Conservation (phyloP, 257 asterid genomes). For the Solanum dulcamara region DNA sequence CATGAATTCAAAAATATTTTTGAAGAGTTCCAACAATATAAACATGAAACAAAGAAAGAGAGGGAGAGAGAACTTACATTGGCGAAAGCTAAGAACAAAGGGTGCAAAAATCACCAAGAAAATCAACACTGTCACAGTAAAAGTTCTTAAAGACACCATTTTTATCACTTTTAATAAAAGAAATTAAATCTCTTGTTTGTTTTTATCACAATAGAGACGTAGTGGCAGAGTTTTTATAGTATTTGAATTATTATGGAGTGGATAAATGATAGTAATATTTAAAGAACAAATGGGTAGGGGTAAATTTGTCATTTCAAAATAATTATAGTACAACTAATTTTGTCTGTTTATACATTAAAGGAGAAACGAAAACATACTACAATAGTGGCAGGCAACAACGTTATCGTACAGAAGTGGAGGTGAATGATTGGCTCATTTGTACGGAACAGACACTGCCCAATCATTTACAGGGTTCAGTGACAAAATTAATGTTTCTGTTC, state of each 20-base stretch:
- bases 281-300: neutral
- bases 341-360: neutral
- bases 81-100: neutral
- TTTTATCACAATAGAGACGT: neutral
- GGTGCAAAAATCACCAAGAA: neutral
- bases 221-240: neutral
- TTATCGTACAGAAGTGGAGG: neutral
- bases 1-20: neutral
- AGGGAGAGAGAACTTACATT: neutral
- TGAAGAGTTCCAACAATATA: too few relatives aligned
- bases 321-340: neutral
- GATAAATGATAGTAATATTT: too few relatives aligned
- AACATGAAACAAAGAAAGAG: neutral
- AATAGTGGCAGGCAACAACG: neutral
- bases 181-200: neutral
- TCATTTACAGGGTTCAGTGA: neutral
- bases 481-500: neutral
- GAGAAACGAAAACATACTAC: neutral
- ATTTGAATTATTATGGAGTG: neutral
- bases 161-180: neutral
- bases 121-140: neutral
- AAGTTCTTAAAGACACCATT: neutral
- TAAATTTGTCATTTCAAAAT: neutral
- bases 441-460: neutral
- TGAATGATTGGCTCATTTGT: neutral